A percentile compares a stretch with the other conserved stretches of the same genome.
These are phyloP conservation scores for Pseudonitzschia pungens DNA, from an alignment of 108 stramenopile species.

Conservation along the genomic window DNA sequence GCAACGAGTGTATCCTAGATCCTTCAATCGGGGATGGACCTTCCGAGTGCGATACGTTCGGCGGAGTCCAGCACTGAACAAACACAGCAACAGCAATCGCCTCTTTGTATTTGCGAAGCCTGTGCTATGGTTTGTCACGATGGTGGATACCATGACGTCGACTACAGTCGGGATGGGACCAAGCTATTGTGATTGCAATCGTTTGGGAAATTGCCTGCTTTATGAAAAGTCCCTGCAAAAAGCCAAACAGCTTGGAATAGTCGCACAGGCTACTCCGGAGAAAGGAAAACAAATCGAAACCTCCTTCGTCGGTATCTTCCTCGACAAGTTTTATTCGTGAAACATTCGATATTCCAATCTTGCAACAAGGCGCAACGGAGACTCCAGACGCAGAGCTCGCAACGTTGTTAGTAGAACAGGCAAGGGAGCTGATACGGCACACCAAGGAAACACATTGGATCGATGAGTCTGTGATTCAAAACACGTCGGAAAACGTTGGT, in stretches of 20 bases:
- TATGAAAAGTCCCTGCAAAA: constrained; percentile 34
- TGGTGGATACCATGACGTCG: constrained; percentile 40
- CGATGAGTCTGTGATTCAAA: constrained; percentile 13
- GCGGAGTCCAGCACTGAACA: background rate
- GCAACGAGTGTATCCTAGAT: constrained; percentile 39
- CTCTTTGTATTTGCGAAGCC: constrained; percentile 67
- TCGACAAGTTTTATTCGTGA: constrained; percentile 19
- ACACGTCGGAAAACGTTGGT: background rate
- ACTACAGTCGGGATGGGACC: constrained; percentile 67
- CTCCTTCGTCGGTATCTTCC: background rate
- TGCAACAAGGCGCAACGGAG: background rate
- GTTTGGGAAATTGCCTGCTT: constrained; percentile 25
- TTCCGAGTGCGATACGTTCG: too few relatives aligned
- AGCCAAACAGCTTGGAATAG: constrained; percentile 35
- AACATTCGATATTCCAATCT: constrained; percentile 22
- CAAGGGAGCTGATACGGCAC: constrained; percentile 45
- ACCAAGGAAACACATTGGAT: constrained; percentile 81
- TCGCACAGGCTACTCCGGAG: background rate
- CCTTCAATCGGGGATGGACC: constrained; percentile 10
- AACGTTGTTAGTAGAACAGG: constrained; percentile 45
- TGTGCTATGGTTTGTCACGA: constrained; percentile 67
- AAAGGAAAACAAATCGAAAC: background rate
- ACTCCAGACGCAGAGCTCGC: constrained; percentile 5
- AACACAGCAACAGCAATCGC: constrained; percentile 15
- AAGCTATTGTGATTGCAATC: constrained; percentile 70